Evolutionary conservation across 1,284 basidiomycete species (phyloP), one percentile per base, ranked within the genome.

Genomic region (Irpex rosettiformis): DNA sequence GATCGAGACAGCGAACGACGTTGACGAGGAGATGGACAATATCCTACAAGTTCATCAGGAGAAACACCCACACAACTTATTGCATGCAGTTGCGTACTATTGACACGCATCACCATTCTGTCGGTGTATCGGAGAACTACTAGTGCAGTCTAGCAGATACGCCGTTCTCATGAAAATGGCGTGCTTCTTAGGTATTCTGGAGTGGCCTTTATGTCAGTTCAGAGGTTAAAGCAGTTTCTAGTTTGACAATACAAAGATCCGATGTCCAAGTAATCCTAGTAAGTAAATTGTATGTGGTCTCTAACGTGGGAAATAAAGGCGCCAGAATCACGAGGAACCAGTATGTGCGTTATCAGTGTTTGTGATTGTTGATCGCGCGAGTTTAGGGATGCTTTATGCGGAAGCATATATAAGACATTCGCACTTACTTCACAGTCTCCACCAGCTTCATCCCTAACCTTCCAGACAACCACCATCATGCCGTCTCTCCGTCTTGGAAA

Each of bases 61-160:
- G 57, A 89, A 85, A 55, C 94, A 98, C 72, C 94, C 96, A 0
- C 97, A 99, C 73, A 89, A 85, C 68, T 76, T 99, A 29, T 78
- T 99, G 51, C 97, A 99, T 70, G 91, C 91, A 10, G 89, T 97
- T 42, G 90, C 86, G 28, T 97, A 89, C 73, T 97, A 94, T 72
- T 97, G 76, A 75, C 37, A 25, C 25, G 13, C 28, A 24, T 40
- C 43, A 43, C 29, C 25, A 48, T 45, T 30, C 16, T 54, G 40
- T 54, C 57, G 45, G 29, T 55, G 29, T 54, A 40, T 58, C n/a
- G 21, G 11, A n/a, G 25, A n/a, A n/a, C n/a, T 49, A 30, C 24
- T 40, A 18, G 47, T 18, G 18, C 42, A 10, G 24, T 27, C 33
- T 37, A 16, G 1, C 33, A 16, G 10, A 37, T 52, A 49, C 43